Evolutionary conservation across 2,329 filamentous ascomycete species (phyloP), one percentile per base, ranked within the genome.

Genomic region (Colletotrichum sp.): DNA sequence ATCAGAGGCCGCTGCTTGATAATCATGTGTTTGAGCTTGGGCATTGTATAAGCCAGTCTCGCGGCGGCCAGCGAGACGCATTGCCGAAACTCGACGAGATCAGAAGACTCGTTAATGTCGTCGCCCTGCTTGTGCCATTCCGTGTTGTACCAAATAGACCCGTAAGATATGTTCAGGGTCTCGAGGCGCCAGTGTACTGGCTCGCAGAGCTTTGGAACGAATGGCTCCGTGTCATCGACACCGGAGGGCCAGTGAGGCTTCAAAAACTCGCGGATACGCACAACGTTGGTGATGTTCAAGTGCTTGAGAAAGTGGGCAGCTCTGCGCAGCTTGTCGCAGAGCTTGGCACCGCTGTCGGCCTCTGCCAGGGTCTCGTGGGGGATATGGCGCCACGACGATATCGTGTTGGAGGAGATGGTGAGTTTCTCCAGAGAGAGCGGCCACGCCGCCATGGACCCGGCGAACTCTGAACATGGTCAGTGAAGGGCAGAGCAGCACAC

Each of bases 1-100:
- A 80, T 79, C 16, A 80, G 72, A 18, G 78, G 78, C n/a, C 79
- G 72, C 65, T 80, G 79, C 44, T 69, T 73, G 39, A 80, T 63
- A 13, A 67, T 70, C 74, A 80, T 68, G 28, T 71, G 69, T 24
- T 68, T 74, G 24, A 84, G 52, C 18, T 39, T 36, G 13, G 79
- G 79, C 77, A 80, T 80, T n/a, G 75, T 72, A 32, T 76, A 57
- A 2, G 79, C 79, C 59, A 80, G 71, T 5, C 79, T 77, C 2
- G 79, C 77, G 16, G 78, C 76, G 32, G 77, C 78, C 22, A 80
- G 77, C n/a, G 78, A 78, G 22, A 80, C 63, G 28, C 60, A 60
- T 28, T 80, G 79, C 60, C 79, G 79, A n/a, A 77, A 80, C 16
- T 77, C 70, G 10, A 76, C 39, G 12, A 77, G 72, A 15, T 77